Evolutionary conservation across 805 yeast genomes (phyloP), one percentile per base, ranked within the genome.

Genomic region (Scheffersomyces amazonensis): DNA sequence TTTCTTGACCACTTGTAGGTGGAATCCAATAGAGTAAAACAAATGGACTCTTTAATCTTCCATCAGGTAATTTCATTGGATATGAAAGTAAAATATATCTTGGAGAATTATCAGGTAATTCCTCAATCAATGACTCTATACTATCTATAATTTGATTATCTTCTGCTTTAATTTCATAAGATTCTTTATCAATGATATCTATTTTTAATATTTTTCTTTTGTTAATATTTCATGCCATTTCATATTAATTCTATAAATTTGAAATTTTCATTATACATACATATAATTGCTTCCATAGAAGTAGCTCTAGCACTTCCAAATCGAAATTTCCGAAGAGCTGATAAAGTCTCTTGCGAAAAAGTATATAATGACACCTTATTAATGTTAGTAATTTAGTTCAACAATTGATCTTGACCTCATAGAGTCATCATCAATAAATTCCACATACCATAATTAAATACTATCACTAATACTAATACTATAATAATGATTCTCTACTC

Each of bases 21-120:
- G 97, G 97, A 43, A 87, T 75, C 81, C 90, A 90, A 59, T 88
- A 90, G n/a, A 90, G 50, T 56, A 90, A 60, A 2, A 89, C 87
- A 44, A 84, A 72, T 3, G 96, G 96, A 8, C 78, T 72, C 33
- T 80, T 74, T 51, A 76, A 72, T 39, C 95, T 71, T 0, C 95
- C 96, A 50, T 89, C 96, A 22, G 66, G 56, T 7, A 75, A 60
- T 17, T 75, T 76, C 50, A 81, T 61, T 5, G 96, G 96, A 51
- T 87, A 83, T 10, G 95, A 86, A 40, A 88, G 60, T 5, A 88
- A 70, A 5, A 89, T 65, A 53, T 72, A 89, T 42, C 96, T 65
- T 11, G 96, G 96, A 10, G 81, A 62, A 52, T 81, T 87, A 46
- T 85, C 95, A 0, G 96, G 96, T 32, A 89, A 61, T 41, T 80